phyloP scores from a whole-genome alignment of 345 rosid genomes.

The Rhodomyrtus tomentosa region DNA sequence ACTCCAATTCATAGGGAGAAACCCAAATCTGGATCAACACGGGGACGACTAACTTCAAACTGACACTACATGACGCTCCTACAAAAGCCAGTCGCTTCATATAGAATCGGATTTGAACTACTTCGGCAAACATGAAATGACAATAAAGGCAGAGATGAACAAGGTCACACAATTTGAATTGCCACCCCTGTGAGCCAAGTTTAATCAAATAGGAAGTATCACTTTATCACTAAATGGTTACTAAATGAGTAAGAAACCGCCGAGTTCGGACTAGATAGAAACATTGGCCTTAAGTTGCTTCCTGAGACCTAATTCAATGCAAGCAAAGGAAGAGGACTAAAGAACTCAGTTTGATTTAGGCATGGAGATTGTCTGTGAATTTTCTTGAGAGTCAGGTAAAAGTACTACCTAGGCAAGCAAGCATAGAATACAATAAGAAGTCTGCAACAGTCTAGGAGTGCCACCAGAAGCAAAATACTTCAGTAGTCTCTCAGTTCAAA shows the following conservation, averaged over 20 bases:
- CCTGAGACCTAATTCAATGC: background rate
- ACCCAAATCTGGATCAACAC: background rate
- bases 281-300: background rate
- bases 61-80: background rate
- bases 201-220: background rate
- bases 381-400: constrained; percentile 23
- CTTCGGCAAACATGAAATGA: background rate
- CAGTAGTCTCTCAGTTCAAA: background rate
- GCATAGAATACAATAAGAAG: background rate
- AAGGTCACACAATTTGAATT: background rate
- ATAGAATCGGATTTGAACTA: background rate
- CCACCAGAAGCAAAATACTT: background rate
- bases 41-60: background rate
- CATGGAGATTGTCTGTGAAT: background rate
- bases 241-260: background rate
- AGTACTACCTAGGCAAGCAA: background rate
- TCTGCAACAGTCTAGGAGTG: background rate
- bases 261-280: background rate
- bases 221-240: background rate
- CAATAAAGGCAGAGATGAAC: background rate
- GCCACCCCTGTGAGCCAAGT: background rate
- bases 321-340: background rate
- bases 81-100: background rate
- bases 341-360: background rate
- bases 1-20: background rate